phyloP scores from a whole-genome alignment of 106 monocot genomes.

The Vanilla planifolia region DNA sequence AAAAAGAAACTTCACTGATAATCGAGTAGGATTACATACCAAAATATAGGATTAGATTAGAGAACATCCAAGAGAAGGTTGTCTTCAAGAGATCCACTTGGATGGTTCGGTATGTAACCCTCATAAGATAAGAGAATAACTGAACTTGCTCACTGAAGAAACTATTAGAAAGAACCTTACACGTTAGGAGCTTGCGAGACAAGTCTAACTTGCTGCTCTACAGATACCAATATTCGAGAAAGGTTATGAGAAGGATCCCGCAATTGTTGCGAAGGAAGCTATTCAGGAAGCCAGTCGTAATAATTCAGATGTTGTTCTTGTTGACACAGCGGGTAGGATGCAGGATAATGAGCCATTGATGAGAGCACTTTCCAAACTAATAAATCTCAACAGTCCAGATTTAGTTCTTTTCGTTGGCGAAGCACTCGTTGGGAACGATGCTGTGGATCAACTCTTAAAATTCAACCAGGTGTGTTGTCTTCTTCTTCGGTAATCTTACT shows the following conservation, averaged over 20 bases:
- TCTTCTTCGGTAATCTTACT: neutral
- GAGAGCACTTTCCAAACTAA: slow-evolving; percentile 97
- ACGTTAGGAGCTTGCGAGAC: no score
- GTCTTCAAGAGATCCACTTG: no score
- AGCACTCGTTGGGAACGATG: slow-evolving; percentile 96
- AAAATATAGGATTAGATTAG: no score
- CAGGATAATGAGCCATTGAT: slow-evolving; percentile 98
- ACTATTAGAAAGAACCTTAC: no score
- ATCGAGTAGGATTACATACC: no score
- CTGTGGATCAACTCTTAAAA: slow-evolving; percentile 91
- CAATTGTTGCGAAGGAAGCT: slow-evolving; percentile 93
- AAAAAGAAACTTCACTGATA: no score
- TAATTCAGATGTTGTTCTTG: slow-evolving; percentile 94
- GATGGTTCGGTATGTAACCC: no score
- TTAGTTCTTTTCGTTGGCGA: slow-evolving; percentile 98
- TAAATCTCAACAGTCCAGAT: slow-evolving; percentile 92
- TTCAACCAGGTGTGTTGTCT: slow-evolving; percentile 68
- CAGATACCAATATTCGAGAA: slow-evolving; percentile 98
- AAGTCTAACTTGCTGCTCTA: no score
- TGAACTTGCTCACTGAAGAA: no score
- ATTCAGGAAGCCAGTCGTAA: slow-evolving; percentile 80
- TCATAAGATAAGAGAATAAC: no score
- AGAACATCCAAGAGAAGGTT: no score
- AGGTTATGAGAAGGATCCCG: slow-evolving; percentile 98
- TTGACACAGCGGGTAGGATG: slow-evolving; percentile 97